phyloP scores from a whole-genome alignment of 371 early-diverging fungal genomes.

The Chytridium lagenaria region DNA sequence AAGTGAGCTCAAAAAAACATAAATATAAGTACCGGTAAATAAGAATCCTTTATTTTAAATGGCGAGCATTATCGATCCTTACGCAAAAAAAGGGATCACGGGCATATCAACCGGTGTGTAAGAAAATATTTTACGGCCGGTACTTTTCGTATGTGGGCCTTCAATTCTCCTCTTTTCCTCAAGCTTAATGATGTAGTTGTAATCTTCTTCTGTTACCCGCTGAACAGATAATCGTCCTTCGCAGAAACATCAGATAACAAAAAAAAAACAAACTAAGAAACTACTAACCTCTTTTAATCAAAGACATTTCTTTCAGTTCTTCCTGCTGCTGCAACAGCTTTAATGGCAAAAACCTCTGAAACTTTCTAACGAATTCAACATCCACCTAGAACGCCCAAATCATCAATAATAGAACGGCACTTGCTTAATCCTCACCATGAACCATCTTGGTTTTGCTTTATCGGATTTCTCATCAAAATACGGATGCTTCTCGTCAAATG shows the following conservation, averaged over 20 bases:
- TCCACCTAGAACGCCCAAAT: conserved; percentile 38
- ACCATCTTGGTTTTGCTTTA: conserved; percentile 68
- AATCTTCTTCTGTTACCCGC: conserved; percentile 63
- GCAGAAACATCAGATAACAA: not conserved
- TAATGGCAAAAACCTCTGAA: conserved; percentile 60
- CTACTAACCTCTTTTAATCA: conserved; percentile 55
- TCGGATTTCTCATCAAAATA: conserved; percentile 70
- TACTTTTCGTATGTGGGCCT: too few relatives aligned
- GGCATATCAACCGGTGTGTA: not conserved
- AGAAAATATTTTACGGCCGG: too few relatives aligned
- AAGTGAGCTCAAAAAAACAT: too few relatives aligned
- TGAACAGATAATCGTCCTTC: conserved; percentile 71
- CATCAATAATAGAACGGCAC: not conserved
- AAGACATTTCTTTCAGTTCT: conserved; percentile 62
- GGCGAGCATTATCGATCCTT: too few relatives aligned
- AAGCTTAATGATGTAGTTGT: conserved; percentile 61
- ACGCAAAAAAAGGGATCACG: too few relatives aligned
- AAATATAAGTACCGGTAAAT: too few relatives aligned
- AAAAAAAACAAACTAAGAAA: not conserved
- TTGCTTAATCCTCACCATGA: conserved; percentile 56
- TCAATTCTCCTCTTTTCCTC: too few relatives aligned
- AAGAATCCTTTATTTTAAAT: too few relatives aligned
- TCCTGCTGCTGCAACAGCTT: conserved; percentile 60
- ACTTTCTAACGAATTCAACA: conserved; percentile 67
- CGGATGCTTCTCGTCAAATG: conserved; percentile 66